Conservation (phyloP, 495 filamentous ascomycete species). For the Penicilliopsis zonata region DNA sequence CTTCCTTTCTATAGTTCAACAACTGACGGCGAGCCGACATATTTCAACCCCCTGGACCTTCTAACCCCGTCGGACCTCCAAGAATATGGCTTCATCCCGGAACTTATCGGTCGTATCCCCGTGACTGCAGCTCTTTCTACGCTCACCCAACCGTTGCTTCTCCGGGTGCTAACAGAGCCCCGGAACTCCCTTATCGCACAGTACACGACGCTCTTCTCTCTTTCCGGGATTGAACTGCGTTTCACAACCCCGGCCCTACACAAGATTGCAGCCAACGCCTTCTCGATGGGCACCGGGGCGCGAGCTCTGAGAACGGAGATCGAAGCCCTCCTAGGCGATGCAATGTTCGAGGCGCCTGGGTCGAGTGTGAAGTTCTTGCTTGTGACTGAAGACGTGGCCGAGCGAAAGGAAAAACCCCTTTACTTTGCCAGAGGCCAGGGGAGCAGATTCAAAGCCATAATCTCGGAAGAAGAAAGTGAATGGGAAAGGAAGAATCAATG, state of each 20-base stretch:
- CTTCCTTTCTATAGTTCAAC: constrained; percentile 51
- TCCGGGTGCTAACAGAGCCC: constrained; percentile 84
- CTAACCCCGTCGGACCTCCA: constrained; percentile 75
- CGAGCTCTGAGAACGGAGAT: constrained; percentile 79
- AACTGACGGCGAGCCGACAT: constrained; percentile 26
- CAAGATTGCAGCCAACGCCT: constrained; percentile 64
- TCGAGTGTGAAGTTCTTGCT: constrained; percentile 58
- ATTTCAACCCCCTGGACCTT: constrained; percentile 72
- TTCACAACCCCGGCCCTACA: constrained; percentile 72
- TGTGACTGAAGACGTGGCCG: constrained; percentile 63
- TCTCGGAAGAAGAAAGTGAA: constrained; percentile 49
- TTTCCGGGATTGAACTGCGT: constrained; percentile 69
- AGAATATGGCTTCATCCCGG: constrained; percentile 87
- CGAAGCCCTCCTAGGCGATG: constrained; percentile 73
- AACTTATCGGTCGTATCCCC: constrained; percentile 84
- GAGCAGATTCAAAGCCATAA: constrained; percentile 43
- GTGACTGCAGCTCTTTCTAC: constrained; percentile 75
- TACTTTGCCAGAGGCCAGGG: constrained; percentile 52
- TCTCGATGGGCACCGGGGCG: constrained; percentile 73
- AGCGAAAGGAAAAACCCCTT: constrained; percentile 45
- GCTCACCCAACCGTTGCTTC: constrained; percentile 64
- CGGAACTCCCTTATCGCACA: constrained; percentile 76
- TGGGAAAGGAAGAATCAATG: constrained; percentile 39
- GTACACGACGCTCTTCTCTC: constrained; percentile 73
- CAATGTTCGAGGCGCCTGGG: constrained; percentile 85